Base-by-base conservation (phyloP, 768 basidiomycete species). In the Suillus occidentalis region DNA sequence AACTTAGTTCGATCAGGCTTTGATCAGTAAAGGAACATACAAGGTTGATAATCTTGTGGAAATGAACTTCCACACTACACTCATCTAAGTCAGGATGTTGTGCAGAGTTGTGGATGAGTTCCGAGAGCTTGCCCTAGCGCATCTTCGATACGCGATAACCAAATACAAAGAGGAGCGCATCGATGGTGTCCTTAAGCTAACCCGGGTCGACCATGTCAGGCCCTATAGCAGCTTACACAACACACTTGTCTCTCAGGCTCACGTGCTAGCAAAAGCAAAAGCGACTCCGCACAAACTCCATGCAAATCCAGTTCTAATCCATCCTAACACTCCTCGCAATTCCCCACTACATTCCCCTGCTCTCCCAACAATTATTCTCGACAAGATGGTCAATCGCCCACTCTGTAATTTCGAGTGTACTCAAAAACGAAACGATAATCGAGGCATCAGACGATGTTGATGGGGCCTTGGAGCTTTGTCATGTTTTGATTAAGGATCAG, bases 111-210 rank as follows among this genome's bases (percentile, higher is more conserved):
- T 99, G 97, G 56, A 99, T 99, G 49, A 99, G 85, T 70, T 99
- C 97, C 6, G 90, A 92, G 18, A 99, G 85, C 76, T 98, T 99
- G 45, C 90, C 95, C 72, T 99, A 97, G 36, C 97, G 84, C 96
- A 99, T 99, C 81, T 99, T 99, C 3, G 89, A 89, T 2, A 97
- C 97, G 40, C 95, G 89, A 71, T 96, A 99, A 31, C 97, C 97
- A 72, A 99, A 99, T 13, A 99, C 97, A 72, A 99, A 99, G 4
- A 99, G 83, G 3, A 99, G 83, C 0, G 97, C 97, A 72, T 99
- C 97, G 72, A 99, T 99, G 12, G 97, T 99, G 74, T 99, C 28
- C 28, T 28, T 28, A 3, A 28, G 28, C 28, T 28, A 28, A 28
- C 28, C 3, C n/a, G n/a, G n/a, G n/a, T n/a, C n/a, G n/a, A n/a